Evolutionary conservation across 164 flowering plant species (phyloP), one percentile per base, ranked within the genome.

Genomic region (Liriodendron chinense): DNA sequence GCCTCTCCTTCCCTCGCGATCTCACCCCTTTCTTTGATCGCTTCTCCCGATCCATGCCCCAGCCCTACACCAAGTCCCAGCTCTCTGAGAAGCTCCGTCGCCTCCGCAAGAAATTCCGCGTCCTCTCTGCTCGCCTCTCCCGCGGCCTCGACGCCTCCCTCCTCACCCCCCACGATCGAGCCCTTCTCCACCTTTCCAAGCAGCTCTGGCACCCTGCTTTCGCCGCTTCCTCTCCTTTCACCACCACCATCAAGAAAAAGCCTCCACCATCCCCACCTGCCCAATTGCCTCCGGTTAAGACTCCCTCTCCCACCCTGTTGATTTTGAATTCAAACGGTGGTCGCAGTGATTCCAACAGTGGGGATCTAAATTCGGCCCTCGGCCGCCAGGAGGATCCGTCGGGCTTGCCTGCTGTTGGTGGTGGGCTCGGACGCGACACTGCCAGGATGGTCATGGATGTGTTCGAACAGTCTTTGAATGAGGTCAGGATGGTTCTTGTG

Each of bases 21-120:
- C 85, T 90, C 21, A 80, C 71, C 49, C 22, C 81, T 23, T 88
- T 90, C 81, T 88, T 83, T 82, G 56, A 75, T n/a, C 88, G 85
- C 1, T 87, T 89, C 84, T 82, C 86, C 61, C n/a, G 18, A 1
- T 59, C 89, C 72, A 83, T 80, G 82, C 63, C 89, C 24, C 90
- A 84, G 78, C 89, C 89, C 50, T 90, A 87, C 78, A 76, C 94
- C 68, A 83, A 77, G 25, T 83, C 92, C n/a, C 94, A 90, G 80
- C 89, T 90, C 49, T 86, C 87, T 59, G 92, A 90, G 86, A 90
- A 90, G 84, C 89, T 89, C 26, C 83, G 91, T 28, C 79, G 92
- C 18, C 80, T 90, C 66, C 76, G 87, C 2, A 88, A 87, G 82
- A 90, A 90, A 81, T 90, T 86, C 71, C 87, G 91, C 23, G 82